Conservation (phyloP, 2,329 filamentous ascomycete species). For the Xylaria digitata region DNA sequence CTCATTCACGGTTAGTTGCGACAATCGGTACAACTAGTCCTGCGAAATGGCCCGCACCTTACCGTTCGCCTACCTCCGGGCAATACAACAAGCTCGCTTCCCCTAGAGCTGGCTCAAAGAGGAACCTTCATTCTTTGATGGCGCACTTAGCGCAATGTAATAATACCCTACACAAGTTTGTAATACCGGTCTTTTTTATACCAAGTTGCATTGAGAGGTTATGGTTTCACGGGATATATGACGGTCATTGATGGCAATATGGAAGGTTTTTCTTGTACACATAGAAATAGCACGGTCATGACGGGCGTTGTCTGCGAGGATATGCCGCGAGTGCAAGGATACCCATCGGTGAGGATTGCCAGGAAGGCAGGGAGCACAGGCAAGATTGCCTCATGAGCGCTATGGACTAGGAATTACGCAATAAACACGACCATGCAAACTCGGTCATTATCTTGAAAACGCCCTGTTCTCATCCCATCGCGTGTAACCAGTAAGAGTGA, state of each 20-base stretch:
- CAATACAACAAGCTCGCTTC: constrained; percentile 28
- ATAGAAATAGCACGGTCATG: constrained; percentile 45
- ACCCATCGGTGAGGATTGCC: constrained; percentile 46
- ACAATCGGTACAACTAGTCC: constrained; percentile 15
- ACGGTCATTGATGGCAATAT: constrained; percentile 39
- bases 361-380: constrained; percentile 39
- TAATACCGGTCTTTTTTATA: constrained; percentile 42
- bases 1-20: constrained; percentile 9
- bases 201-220: constrained; percentile 40
- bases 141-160: constrained; percentile 41
- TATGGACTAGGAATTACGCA: constrained; percentile 29
- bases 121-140: constrained; percentile 40
- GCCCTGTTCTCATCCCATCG: not conserved
- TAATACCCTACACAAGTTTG: constrained; percentile 43
- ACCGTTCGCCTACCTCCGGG: constrained; percentile 16
- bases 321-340: constrained; percentile 48
- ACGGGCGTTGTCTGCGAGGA: constrained; percentile 45
- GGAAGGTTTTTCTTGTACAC: constrained; percentile 33
- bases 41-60: constrained; percentile 15
- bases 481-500: not conserved
- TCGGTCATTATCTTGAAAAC: constrained; percentile 30
- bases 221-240: constrained; percentile 41
- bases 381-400: constrained; percentile 32
- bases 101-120: constrained; percentile 47
- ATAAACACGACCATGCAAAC: constrained; percentile 33